Evolutionary conservation across 805 yeast species (phyloP).

Genomic region (Cyberlindnera veronae): DNA sequence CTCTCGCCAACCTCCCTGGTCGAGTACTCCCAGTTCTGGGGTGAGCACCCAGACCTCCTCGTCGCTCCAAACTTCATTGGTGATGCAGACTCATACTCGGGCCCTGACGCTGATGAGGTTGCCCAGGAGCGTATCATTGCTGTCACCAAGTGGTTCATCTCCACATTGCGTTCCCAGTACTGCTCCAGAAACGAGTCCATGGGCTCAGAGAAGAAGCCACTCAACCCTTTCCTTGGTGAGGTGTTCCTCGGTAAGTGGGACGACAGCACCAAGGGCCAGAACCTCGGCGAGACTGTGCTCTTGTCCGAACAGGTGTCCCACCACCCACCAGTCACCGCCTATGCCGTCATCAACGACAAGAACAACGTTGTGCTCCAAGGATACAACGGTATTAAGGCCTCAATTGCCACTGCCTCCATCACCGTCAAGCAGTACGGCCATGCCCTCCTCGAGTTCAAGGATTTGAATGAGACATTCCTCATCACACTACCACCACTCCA

Average conservation of each 20-base stretch:
- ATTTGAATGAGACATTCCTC: slow-evolving; percentile 63
- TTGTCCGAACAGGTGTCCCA: slow-evolving; percentile 93
- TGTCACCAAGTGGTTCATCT: slow-evolving; percentile 87
- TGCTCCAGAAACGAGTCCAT: slow-evolving; percentile 86
- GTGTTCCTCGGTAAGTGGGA: slow-evolving; percentile 87
- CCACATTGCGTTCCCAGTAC: slow-evolving; percentile 89
- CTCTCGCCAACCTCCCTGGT: slow-evolving; percentile 83
- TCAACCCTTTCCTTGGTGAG: slow-evolving; percentile 96
- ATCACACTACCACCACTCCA: slow-evolving; percentile 93
- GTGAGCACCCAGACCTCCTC: slow-evolving; percentile 83
- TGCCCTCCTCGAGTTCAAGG: slow-evolving; percentile 65
- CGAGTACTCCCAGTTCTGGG: slow-evolving; percentile 96
- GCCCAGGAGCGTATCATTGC: slow-evolving; percentile 68
- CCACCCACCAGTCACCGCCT: slow-evolving; percentile 98
- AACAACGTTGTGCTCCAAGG: slow-evolving; percentile 75
- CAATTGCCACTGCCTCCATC: slow-evolving; percentile 73
- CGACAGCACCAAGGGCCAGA: slow-evolving; percentile 44
- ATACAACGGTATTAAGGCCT: slow-evolving; percentile 83
- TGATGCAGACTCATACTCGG: slow-evolving; percentile 24
- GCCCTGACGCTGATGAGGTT: slow-evolving; percentile 36
- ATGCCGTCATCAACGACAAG: slow-evolving; percentile 71
- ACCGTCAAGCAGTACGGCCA: slow-evolving; percentile 92
- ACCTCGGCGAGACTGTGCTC: slow-evolving; percentile 72
- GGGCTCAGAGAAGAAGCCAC: slow-evolving; percentile 96
- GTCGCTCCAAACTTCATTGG: slow-evolving; percentile 62